Evolutionary conservation across 2,329 filamentous ascomycete genomes (phyloP).

Genomic region (Alternaria hordeiaustralica): DNA sequence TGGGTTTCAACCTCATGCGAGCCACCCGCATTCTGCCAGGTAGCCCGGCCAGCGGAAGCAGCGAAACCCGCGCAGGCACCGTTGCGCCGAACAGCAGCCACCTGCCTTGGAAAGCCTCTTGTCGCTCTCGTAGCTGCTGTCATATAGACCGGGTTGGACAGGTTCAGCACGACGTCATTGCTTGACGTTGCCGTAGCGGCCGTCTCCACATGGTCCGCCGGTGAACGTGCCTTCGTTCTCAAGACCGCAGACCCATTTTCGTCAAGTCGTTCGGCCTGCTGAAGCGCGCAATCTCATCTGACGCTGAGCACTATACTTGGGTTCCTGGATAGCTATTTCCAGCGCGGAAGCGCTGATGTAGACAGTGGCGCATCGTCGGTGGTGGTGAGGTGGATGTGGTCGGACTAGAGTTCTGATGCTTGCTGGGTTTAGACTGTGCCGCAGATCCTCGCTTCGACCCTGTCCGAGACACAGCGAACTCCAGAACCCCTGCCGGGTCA

Average conservation of each 20-base stretch:
- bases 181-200: not conserved
- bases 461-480: constrained; percentile 31
- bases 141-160: not conserved
- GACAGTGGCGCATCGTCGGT: constrained; percentile 19
- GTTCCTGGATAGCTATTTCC: constrained; percentile 15
- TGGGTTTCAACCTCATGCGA: constrained; percentile 49
- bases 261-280: constrained; percentile 17
- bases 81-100: constrained; percentile 16
- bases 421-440: constrained; percentile 36
- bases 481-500: constrained; percentile 30
- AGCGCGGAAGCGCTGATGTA: constrained; percentile 23
- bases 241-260: not conserved
- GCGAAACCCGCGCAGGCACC: constrained; percentile 40
- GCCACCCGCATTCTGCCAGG: constrained; percentile 27
- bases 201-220: not conserved
- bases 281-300: constrained; percentile 21
- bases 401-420: constrained; percentile 38
- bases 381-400: constrained; percentile 33
- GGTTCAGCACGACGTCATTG: constrained; percentile 14
- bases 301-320: constrained; percentile 23
- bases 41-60: constrained; percentile 40
- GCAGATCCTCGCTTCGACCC: constrained; percentile 38
- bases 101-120: constrained; percentile 25
- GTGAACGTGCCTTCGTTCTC: not conserved
- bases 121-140: constrained; percentile 20